phyloP scores from a whole-genome alignment of 139 green algal species.

The Desmodesmus armatus region DNA sequence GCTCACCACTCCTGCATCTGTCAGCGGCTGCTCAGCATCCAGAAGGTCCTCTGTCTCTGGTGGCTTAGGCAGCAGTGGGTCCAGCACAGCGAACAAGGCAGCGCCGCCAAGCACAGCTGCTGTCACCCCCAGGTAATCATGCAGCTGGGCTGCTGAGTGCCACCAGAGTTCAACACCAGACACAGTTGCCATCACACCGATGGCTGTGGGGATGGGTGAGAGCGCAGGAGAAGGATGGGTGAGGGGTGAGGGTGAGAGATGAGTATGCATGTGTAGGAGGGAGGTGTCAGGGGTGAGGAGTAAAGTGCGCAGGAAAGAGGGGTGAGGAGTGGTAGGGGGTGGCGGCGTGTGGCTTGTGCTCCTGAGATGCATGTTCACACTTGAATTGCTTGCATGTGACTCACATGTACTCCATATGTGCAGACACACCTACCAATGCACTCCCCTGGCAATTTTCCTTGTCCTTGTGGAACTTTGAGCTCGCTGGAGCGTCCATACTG shows the following conservation, averaged over 20 bases:
- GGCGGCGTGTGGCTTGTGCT: not conserved
- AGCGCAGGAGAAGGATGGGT: not conserved
- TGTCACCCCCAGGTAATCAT: slow-evolving; percentile 7
- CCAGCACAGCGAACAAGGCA: slow-evolving; percentile 4
- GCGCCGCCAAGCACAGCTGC: slow-evolving; percentile 12
- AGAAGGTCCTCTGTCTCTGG: not conserved
- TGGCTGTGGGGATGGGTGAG: too few species aligned
- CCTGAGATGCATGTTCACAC: not conserved
- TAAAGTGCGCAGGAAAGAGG: not conserved
- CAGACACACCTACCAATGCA: not conserved
- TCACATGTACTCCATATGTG: not conserved
- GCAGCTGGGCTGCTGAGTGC: slow-evolving; percentile 22
- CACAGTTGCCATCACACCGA: slow-evolving; percentile 24
- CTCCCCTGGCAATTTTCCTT: not conserved
- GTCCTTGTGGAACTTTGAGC: not conserved
- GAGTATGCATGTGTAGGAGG: not conserved
- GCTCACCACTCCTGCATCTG: too few species aligned
- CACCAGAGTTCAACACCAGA: slow-evolving; percentile 25
- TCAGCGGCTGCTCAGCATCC: too few species aligned
- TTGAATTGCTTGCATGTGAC: not conserved
- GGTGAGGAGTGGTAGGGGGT: not conserved
- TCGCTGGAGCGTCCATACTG: too few species aligned
- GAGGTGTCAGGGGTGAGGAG: not conserved
- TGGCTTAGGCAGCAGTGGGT: not conserved
- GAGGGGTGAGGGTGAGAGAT: not conserved